phyloP scores from a whole-genome alignment of 2,329 filamentous ascomycete genomes.

The Aspergillus terreus region DNA sequence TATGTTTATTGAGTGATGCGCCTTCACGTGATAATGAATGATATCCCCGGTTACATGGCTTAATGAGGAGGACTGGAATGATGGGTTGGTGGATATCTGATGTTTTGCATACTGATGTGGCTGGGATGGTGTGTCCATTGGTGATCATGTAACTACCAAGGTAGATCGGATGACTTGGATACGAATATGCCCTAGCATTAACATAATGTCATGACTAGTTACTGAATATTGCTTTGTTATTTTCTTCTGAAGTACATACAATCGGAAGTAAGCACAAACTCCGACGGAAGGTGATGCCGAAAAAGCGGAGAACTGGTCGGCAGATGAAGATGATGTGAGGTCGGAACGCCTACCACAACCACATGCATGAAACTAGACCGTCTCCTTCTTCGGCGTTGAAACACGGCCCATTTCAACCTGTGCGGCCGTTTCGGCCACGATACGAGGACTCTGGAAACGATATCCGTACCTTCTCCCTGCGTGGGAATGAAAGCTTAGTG shows the following conservation, averaged over 20 bases:
- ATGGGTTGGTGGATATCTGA: background rate
- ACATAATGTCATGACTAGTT: background rate
- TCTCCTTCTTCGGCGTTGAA: too few relatives aligned
- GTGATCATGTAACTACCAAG: background rate
- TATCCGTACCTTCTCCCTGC: background rate
- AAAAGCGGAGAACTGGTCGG: background rate
- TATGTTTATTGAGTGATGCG: slow-evolving; percentile 8
- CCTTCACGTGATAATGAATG: slow-evolving; percentile 13
- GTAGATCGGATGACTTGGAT: too few relatives aligned
- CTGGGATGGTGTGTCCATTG: background rate
- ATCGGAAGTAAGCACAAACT: background rate
- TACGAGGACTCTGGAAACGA: too few relatives aligned
- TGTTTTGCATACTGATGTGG: background rate
- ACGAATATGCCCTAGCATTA: background rate
- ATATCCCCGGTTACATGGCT: slow-evolving; percentile 11
- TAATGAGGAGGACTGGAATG: slow-evolving; percentile 15
- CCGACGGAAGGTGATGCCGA: background rate
- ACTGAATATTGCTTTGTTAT: too few relatives aligned
- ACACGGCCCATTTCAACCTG: background rate
- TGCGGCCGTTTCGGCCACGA: background rate
- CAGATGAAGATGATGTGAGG: background rate
- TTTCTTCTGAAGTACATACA: background rate
- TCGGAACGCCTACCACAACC: background rate
- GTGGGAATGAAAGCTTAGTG: background rate
- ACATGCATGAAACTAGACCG: too few relatives aligned